Evolutionary conservation across 2,329 filamentous ascomycete species (phyloP).

Genomic region (Dendryphion nanum): DNA sequence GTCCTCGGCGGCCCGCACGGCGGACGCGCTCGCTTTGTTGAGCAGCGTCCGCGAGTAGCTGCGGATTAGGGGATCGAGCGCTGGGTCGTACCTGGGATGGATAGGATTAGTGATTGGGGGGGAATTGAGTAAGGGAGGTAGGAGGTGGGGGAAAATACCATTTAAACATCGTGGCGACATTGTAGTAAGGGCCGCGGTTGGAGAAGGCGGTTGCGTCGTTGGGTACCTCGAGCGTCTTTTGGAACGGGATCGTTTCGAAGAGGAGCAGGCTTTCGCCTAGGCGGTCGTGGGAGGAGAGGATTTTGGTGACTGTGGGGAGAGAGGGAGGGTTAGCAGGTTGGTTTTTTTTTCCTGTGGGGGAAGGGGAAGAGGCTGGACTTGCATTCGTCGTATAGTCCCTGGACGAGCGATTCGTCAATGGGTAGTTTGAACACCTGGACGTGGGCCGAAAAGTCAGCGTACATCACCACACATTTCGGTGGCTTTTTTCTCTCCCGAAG

Average conservation of each 20-base stretch:
- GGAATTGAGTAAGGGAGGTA: slow-evolving; percentile 2
- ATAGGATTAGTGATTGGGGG: no score
- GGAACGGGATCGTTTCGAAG: slow-evolving; percentile 29
- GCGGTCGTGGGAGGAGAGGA: slow-evolving; percentile 21
- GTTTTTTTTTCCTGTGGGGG: no score
- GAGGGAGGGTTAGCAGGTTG: no score
- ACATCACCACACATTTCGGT: no score
- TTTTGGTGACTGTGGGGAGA: no score
- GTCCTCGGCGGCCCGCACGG: slow-evolving; percentile 3
- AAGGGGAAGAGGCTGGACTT: no score
- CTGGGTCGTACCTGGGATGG: no score
- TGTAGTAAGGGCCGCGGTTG: slow-evolving; percentile 34
- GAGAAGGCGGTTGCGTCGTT: slow-evolving; percentile 26
- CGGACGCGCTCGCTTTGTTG: slow-evolving; percentile 22
- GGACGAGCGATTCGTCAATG: slow-evolving; percentile 21
- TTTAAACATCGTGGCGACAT: slow-evolving; percentile 31
- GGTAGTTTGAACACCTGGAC: slow-evolving; percentile 38
- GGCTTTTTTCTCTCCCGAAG: no score
- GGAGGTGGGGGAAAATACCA: no score
- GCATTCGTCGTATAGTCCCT: slow-evolving; percentile 24
- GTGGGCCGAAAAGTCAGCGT: no score
- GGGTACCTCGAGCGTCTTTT: slow-evolving; percentile 19
- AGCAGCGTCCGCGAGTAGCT: slow-evolving; percentile 23
- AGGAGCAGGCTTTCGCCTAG: slow-evolving; percentile 28
- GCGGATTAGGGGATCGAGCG: slow-evolving; percentile 23